Evolutionary conservation across 1,139 yeast species (phyloP).

Genomic region (Hemisphaericaspora xylofermentans): DNA sequence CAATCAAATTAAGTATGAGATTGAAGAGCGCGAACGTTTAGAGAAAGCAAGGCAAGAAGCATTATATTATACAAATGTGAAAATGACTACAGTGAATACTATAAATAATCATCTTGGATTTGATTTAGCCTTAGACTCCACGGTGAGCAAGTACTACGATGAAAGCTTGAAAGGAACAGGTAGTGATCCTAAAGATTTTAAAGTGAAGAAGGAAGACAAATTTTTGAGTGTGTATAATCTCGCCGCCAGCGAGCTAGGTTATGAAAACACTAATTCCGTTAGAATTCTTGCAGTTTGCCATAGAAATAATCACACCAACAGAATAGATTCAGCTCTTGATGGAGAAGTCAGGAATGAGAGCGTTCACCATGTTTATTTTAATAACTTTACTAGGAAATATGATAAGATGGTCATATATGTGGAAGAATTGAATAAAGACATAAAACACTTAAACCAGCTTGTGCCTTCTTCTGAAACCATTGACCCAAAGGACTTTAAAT

Average conservation of each 20-base stretch:
- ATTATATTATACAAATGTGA: conserved; percentile 65
- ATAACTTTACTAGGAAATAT: conserved; percentile 38
- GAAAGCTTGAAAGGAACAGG: conserved; percentile 46
- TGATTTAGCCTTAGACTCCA: conserved; percentile 69
- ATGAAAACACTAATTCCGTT: conserved; percentile 26
- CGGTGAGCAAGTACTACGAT: conserved; percentile 44
- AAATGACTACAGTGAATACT: conserved; percentile 51
- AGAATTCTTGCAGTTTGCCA: conserved; percentile 66
- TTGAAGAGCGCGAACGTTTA: conserved; percentile 51
- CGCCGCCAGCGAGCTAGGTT: conserved; percentile 48
- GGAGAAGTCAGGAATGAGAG: conserved; percentile 29
- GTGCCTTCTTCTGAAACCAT: conserved; percentile 6
- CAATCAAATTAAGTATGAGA: conserved; percentile 60
- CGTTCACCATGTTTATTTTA: conserved; percentile 40
- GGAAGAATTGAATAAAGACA: conserved; percentile 41
- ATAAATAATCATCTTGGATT: conserved; percentile 68
- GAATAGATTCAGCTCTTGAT: conserved; percentile 58
- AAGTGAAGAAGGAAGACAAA: conserved; percentile 58
- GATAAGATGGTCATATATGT: conserved; percentile 51
- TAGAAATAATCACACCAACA: conserved; percentile 71
- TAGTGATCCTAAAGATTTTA: conserved; percentile 52
- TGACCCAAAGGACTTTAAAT: conserved; percentile 25
- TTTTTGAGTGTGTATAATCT: conserved; percentile 50
- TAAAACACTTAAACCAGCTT: conserved; percentile 21
- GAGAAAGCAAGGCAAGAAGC: conserved; percentile 76